phyloP scores from a whole-genome alignment of 2,329 filamentous ascomycete genomes.

The Pseudogymnoascus sp. region DNA sequence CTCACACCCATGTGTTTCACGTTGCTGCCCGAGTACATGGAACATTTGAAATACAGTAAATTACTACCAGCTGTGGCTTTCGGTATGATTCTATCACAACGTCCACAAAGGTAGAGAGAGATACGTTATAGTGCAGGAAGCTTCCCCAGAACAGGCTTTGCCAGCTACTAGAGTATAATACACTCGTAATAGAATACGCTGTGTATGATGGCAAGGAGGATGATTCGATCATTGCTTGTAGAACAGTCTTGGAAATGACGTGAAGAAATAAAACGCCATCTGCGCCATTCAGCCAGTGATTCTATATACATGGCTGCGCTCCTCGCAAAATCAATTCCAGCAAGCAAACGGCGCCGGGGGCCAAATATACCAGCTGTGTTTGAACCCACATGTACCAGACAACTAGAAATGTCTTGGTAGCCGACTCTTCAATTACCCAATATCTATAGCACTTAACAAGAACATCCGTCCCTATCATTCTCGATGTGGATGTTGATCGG shows the following conservation, averaged over 20 bases:
- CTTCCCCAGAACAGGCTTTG: not conserved
- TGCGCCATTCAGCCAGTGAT: conserved; percentile 7
- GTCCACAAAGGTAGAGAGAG: not conserved
- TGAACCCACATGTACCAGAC: not conserved
- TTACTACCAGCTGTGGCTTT: too few species aligned
- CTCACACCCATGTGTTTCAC: not conserved
- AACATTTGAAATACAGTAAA: not conserved
- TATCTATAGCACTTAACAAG: conserved; percentile 57
- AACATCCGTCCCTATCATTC: conserved; percentile 85
- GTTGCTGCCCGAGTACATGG: not conserved
- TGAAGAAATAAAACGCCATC: conserved; percentile 6
- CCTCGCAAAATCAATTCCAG: not conserved
- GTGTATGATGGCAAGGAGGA: not conserved
- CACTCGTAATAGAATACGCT: not conserved
- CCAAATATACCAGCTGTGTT: conserved; percentile 14
- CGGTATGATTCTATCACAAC: not conserved
- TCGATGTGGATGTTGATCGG: conserved; percentile 98
- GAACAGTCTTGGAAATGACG: not conserved
- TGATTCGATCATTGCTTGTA: not conserved
- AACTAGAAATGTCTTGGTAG: not conserved
- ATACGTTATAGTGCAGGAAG: not conserved
- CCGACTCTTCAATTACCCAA: conserved; percentile 1
- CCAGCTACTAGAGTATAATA: not conserved
- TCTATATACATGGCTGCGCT: conserved; percentile 9
- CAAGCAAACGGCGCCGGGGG: conserved; percentile 10